Evolutionary conservation across 148 eudicot genomes (phyloP).

Genomic region (Amaranthus palmeri): DNA sequence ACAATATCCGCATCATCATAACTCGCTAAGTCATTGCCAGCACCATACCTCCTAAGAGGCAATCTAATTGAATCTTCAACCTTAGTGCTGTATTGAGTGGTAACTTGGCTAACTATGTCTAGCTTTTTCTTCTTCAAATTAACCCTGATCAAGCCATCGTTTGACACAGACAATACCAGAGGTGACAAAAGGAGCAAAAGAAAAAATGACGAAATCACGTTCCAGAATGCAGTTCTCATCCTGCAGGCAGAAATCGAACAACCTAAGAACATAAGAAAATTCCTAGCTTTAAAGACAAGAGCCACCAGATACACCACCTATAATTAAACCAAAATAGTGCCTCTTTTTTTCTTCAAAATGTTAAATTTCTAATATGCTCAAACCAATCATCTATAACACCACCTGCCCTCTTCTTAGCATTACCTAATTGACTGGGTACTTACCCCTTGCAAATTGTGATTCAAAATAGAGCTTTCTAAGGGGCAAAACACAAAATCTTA

Average conservation of each 20-base stretch:
- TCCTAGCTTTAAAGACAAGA: background rate
- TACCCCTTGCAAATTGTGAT: background rate
- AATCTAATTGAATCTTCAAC: conserved; percentile 22
- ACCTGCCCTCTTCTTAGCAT: background rate
- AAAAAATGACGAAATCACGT: conserved; percentile 30
- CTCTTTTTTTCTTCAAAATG: background rate
- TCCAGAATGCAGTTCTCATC: conserved; percentile 41
- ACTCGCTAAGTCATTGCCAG: conserved; percentile 29
- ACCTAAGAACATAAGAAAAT: background rate
- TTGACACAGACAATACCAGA: conserved; percentile 33
- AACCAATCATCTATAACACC: background rate
- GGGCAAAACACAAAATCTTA: background rate
- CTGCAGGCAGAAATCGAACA: conserved; percentile 16
- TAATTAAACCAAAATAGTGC: background rate
- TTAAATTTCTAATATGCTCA: background rate
- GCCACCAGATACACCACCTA: background rate
- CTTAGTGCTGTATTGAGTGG: conserved; percentile 32
- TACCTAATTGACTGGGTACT: too few species aligned
- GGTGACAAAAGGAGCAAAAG: conserved; percentile 41
- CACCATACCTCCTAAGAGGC: conserved; percentile 27
- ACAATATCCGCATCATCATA: conserved; percentile 49
- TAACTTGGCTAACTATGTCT: conserved; percentile 40
- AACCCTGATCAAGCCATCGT: conserved; percentile 53
- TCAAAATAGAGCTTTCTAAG: background rate
- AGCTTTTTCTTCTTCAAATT: conserved; percentile 64